Percentiles rank a stretch among this genome's conserved stretches.
Evolutionary conservation across 202 grass and related monocot genomes (phyloP).

Genomic region (Dendrocalamus latiflorus): DNA sequence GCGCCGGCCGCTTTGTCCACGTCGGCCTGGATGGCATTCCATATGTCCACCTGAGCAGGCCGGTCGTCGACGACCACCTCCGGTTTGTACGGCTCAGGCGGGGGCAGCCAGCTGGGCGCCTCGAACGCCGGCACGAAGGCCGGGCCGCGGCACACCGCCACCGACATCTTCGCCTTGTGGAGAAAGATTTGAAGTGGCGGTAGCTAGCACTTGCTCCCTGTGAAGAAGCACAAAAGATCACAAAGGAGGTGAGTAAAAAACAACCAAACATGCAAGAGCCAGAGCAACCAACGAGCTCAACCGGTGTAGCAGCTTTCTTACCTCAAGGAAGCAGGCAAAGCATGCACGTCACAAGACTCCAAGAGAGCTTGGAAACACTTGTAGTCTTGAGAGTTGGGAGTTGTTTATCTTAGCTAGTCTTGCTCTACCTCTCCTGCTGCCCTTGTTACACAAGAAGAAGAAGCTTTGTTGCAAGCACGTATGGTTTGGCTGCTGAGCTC

Average conservation of each 20-base stretch:
- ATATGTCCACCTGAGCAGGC: conserved; percentile 46
- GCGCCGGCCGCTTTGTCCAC: background rate
- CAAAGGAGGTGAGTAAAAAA: background rate
- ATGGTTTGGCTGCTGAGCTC: conserved; percentile 35
- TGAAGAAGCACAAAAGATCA: conserved; percentile 2
- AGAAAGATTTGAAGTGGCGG: conserved; percentile 24
- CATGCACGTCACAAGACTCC: background rate
- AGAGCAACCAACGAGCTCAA: background rate
- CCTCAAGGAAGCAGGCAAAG: background rate
- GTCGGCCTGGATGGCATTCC: conserved; percentile 58
- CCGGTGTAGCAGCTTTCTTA: conserved; percentile 2
- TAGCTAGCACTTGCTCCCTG: conserved; percentile 28
- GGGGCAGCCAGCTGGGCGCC: conserved; percentile 16
- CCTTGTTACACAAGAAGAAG: conserved; percentile 13
- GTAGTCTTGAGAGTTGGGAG: background rate
- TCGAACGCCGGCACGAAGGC: conserved; percentile 33
- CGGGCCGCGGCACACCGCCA: conserved; percentile 38
- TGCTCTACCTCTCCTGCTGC: background rate
- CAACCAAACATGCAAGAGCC: background rate
- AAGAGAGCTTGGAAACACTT: background rate
- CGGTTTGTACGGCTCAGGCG: conserved; percentile 15
- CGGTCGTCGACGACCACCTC: conserved; percentile 5
- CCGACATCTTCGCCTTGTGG: conserved; percentile 43
- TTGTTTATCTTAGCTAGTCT: background rate
- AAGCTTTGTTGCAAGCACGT: conserved; percentile 41